Base-by-base conservation (phyloP, 345 rosid species). In the Cardamine resedifolia region DNA sequence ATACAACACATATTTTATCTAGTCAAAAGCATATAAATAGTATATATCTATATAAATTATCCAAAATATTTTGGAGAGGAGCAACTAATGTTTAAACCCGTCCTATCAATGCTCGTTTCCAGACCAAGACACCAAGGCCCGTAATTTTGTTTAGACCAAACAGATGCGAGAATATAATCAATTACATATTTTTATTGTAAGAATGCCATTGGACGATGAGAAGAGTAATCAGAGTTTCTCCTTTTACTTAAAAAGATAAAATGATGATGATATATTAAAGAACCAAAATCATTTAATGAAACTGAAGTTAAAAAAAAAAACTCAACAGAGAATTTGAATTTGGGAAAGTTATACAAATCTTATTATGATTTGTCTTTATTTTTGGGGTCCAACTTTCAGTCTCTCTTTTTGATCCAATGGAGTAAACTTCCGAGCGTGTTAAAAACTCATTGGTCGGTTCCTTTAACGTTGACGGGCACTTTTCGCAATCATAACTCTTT, bases 401-500 rank as follows among this genome's bases (percentile, higher is more conserved):
- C 49, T 67, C 48, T 59, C 31, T 14, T 39, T 67, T 51, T 33
- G n/a, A 68, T 51, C 64, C 30, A 0, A 51, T 16, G 64, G 69
- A 61, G 33, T 52, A 34, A 68, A 75, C 18, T 33, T 0, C n/a
- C 2, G 58, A 31, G 38, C 38, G 70, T 75, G 79, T 68, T 14
- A 4, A 10, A 10, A 33, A 43, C 49, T 68, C 70, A 75, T 62
- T 55, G 74, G 70, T 47, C 63, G 52, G 27, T 33, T 68, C 20
- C 57, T 33, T 68, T 52, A 61, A 52, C 70, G 68, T 44, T 75
- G 74, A 75, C 74, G 43, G 31, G 3, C 43, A 75, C 24, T n/a
- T 68, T 75, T 61, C 6, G 43, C 9, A 60, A 50, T 74, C 45
- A 74, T 58, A 73, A 73, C 59, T 58, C 50, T 31, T 43, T 23